Conservation (phyloP, 2,329 filamentous ascomycete genomes). For the Grosmannia clavigera region DNA sequence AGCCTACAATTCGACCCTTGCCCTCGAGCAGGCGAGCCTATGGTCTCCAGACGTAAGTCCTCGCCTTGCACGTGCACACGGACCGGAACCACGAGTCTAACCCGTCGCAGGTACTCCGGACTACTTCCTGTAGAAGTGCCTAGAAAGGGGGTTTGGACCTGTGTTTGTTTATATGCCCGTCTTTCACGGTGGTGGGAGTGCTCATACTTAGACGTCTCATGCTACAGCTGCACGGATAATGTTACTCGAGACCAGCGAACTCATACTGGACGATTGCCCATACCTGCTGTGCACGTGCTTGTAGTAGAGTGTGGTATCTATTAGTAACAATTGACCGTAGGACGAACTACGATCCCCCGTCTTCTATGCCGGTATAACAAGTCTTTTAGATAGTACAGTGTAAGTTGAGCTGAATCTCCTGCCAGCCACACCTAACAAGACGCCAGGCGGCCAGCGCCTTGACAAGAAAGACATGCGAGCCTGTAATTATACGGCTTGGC, state of each 20-base stretch:
- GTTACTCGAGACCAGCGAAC: neutral
- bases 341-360: no score
- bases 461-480: neutral
- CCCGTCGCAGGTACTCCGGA: constrained; percentile 64
- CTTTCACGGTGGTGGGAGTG: neutral
- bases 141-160: neutral
- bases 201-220: neutral
- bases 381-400: no score
- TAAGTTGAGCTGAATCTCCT: no score
- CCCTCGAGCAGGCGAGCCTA: constrained; percentile 91
- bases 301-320: neutral
- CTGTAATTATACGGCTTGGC: neutral
- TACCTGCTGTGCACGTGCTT: neutral
- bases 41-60: constrained; percentile 79
- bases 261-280: neutral
- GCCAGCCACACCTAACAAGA: no score
- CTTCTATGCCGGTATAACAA: neutral
- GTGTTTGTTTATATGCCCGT: neutral
- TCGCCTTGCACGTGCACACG: neutral
- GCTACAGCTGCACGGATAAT: neutral
- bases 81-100: neutral
- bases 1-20: constrained; percentile 99
- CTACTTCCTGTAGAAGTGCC: constrained; percentile 73
- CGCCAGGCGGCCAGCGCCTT: no score
- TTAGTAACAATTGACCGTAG: neutral